A percentile compares a stretch with the other conserved stretches of the same genome.
Evolutionary conservation across 495 filamentous ascomycete species (phyloP).

Genomic region (Xylaria palmicola): DNA sequence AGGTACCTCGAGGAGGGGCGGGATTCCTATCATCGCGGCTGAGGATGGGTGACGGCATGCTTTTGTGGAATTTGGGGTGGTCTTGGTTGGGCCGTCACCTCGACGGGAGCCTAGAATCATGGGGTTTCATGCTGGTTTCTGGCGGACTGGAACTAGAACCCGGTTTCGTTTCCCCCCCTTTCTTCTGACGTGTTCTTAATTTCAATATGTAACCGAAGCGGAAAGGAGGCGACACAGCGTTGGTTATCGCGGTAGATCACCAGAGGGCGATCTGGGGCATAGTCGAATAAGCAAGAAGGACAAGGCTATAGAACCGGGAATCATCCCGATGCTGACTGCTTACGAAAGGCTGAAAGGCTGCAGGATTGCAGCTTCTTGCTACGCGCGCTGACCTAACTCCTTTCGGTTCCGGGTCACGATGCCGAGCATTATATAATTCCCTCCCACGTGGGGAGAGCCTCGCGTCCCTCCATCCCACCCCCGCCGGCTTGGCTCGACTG

Average conservation of each 20-base stretch:
- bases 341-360: too few species aligned
- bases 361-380: too few species aligned
- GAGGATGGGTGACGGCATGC: neutral
- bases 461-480: neutral
- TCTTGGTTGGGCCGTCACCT: neutral
- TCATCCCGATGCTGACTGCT: too few species aligned
- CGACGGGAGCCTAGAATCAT: too few species aligned
- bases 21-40: constrained; percentile 29
- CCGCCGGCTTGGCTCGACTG: neutral
- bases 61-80: neutral
- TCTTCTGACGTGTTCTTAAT: too few species aligned
- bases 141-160: neutral
- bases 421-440: neutral
- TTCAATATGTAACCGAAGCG: too few species aligned
- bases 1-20: constrained; percentile 72
- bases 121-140: neutral
- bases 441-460: constrained; percentile 5
- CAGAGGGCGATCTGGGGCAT: too few species aligned
- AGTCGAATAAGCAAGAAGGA: neutral
- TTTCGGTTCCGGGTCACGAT: neutral
- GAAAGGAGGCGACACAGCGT: too few species aligned
- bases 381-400: neutral
- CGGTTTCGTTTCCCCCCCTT: too few species aligned
- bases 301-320: neutral
- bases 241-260: too few species aligned